Conservation (phyloP, 2,329 filamentous ascomycete genomes). For the Neoscytalidium dimidiatum region DNA sequence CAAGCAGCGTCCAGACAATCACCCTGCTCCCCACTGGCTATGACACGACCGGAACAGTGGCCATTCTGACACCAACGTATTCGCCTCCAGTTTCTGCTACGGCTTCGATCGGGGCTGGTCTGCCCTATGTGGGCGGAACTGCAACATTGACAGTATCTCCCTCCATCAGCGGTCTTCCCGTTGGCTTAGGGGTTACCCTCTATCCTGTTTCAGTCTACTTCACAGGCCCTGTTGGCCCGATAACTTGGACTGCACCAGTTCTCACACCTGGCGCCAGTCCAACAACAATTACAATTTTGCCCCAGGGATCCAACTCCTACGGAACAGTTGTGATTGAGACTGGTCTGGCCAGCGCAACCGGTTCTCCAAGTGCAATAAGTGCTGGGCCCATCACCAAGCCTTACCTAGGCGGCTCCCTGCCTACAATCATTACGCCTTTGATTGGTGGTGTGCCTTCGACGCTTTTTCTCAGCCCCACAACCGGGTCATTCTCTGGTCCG, state of each 20-base stretch:
- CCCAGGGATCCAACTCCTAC: background rate
- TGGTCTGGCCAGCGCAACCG: background rate
- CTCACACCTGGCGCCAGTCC: background rate
- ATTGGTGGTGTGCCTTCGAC: background rate
- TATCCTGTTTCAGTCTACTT: background rate
- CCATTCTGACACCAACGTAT: background rate
- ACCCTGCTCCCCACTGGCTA: background rate
- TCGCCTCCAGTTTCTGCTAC: background rate
- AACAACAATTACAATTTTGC: background rate
- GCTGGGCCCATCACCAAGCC: background rate
- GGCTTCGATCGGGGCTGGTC: background rate
- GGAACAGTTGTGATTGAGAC: constrained; percentile 4
- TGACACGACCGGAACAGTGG: background rate
- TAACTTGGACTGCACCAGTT: background rate
- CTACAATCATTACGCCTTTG: background rate
- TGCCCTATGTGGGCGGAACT: background rate
- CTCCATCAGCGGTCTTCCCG: background rate
- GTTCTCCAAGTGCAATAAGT: background rate
- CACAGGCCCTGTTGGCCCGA: background rate
- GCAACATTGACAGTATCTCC: background rate
- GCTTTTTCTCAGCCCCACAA: background rate
- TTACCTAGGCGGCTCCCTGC: background rate
- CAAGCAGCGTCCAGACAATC: background rate
- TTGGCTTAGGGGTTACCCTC: background rate
- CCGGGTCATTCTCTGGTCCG: background rate